Evolutionary conservation across 2,329 filamentous ascomycete species (phyloP).

Genomic region (Xylaria sp.): DNA sequence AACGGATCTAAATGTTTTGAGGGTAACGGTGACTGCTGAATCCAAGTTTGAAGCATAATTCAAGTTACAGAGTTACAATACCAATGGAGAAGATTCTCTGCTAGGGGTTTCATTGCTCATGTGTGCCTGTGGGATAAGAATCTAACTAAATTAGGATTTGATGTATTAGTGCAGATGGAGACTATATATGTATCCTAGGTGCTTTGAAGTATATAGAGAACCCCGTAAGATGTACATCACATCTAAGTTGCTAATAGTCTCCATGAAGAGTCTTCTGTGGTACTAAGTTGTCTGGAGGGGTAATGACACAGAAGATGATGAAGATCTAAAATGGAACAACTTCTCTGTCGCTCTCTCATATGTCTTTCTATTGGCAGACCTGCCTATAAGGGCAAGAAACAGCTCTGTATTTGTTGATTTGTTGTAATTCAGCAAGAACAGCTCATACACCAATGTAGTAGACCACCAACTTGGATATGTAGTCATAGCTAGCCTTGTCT

Average conservation of each 20-base stretch:
- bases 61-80: not conserved
- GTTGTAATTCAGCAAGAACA: slow-evolving; percentile 19
- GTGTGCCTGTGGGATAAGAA: not conserved
- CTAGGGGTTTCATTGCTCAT: not conserved
- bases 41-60: not conserved
- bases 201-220: not conserved
- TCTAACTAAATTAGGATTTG: too few species aligned
- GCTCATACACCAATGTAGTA: not conserved
- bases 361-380: not conserved
- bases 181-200: not conserved
- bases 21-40: not conserved
- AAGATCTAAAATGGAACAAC: not conserved
- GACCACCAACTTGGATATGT: slow-evolving; percentile 5
- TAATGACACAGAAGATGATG: not conserved
- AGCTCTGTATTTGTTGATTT: not conserved
- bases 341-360: not conserved
- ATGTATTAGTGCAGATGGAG: not conserved
- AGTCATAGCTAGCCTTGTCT: slow-evolving; percentile 40
- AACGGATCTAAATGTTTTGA: not conserved
- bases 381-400: not conserved
- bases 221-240: not conserved
- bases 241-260: not conserved
- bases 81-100: not conserved
- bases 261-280: not conserved
- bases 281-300: not conserved